A percentile compares a stretch with the other conserved stretches of the same genome.
Evolutionary conservation across 208 protist genomes (phyloP).

Genomic region (Leishmania turanica): DNA sequence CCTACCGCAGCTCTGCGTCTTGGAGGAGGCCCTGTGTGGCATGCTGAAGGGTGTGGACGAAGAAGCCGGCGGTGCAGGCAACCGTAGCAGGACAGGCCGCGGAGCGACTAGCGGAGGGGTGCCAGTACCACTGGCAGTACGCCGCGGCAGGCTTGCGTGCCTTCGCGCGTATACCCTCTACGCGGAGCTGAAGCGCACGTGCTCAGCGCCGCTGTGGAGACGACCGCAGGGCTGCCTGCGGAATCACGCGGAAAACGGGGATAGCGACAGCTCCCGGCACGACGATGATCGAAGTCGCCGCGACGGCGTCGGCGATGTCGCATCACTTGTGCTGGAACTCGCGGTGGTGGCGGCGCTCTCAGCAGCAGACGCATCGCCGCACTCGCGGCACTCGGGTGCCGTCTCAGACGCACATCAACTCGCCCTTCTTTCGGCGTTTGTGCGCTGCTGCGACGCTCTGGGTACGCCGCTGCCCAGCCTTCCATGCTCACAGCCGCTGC

Average conservation of each 20-base stretch:
- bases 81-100: not conserved
- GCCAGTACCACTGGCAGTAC: not conserved
- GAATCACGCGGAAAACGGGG: not conserved
- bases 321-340: conserved; percentile 4
- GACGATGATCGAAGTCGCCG: not conserved
- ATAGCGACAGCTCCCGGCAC: not conserved
- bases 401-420: not conserved
- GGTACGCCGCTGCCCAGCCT: not conserved
- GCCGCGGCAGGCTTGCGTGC: not conserved
- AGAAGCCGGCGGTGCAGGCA: not conserved
- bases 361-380: not conserved
- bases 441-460: conserved; percentile 7
- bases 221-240: not conserved
- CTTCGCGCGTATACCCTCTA: conserved; percentile 1
- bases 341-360: conserved; percentile 4
- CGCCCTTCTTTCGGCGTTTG: not conserved
- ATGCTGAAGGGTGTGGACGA: not conserved
- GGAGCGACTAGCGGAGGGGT: not conserved
- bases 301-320: not conserved
- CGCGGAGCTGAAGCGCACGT: not conserved
- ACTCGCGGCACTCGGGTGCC: not conserved
- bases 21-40: conserved; percentile 14
- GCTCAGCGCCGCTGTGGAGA: not conserved
- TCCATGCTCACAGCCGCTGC: not conserved
- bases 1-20: conserved; percentile 12